Base-by-base conservation (phyloP, 2,329 filamentous ascomycete species). In the Botrytis elliptica region DNA sequence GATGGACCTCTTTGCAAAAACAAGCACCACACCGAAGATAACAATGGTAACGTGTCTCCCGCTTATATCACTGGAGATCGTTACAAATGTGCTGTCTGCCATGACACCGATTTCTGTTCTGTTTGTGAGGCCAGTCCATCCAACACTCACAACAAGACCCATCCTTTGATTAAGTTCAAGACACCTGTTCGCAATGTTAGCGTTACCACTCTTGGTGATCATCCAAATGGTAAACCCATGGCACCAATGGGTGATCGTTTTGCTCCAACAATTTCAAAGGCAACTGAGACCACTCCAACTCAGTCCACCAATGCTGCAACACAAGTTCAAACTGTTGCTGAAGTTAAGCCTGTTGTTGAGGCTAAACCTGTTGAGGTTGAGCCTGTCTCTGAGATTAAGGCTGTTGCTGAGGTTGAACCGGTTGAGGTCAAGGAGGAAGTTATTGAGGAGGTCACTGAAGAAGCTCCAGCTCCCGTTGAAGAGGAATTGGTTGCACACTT, bases 41-140 rank as follows among this genome's bases (percentile, higher is more conserved):
- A 29, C 1, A n/a, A 66, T 40, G 86, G 83, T 78, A 86, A 79
- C 78, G 83, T 77, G 81, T 86, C 81, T 81, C 85, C 80, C 86
- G 89, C 85, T 44, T 97, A 94, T 84, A 98, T 99, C 79, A 87
- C 88, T 71, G 97, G 96, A 70, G 88, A 92, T 75, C 93, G 96
- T 76, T 99, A 96, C 88, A 99, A 99, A 89, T 99, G 96, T 81
- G 93, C 95, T 70, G 92, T 99, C 73, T 99, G 96, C 86, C 88
- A 97, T 80, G 95, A 99, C 82, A 92, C 92, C 49, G 96, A 99
- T 83, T 97, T 98, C 85, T 99, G 96, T 82, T 93, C 93, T 81
- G 92, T 89, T 81, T 99, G 96, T 84, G 97, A 99, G 85, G 94
- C 95, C 67, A 90, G 90, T 79, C 96, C 96, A 12, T 86, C 86